These are phyloP conservation scores for Hypoxylon trugodes DNA, from an alignment of 495 filamentous ascomycete genomes.

Conservation along the genomic window DNA sequence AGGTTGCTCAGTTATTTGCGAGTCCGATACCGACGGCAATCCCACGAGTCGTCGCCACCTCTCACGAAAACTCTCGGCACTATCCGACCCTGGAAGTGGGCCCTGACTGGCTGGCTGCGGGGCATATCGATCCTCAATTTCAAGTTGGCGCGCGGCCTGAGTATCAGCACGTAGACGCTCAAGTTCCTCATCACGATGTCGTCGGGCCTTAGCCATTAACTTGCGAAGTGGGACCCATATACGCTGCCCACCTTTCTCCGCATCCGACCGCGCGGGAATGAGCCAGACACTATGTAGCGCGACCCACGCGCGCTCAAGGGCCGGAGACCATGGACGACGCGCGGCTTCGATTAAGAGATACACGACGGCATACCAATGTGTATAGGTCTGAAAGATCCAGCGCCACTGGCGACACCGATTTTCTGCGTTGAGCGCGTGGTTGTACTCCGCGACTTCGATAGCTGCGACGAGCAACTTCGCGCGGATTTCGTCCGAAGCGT, in stretches of 20 bases:
- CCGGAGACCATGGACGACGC: slow-evolving; percentile 58
- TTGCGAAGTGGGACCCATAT: slow-evolving; percentile 64
- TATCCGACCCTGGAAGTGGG: slow-evolving; percentile 36
- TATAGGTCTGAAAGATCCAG: slow-evolving; percentile 67
- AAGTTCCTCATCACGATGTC: slow-evolving; percentile 55
- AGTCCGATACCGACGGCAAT: not conserved
- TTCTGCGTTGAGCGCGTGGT: slow-evolving; percentile 60
- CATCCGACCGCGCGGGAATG: slow-evolving; percentile 45
- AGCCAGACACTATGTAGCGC: slow-evolving; percentile 60
- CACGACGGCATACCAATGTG: slow-evolving; percentile 68
- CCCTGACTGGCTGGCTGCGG: slow-evolving; percentile 48
- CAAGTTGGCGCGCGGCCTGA: slow-evolving; percentile 40
- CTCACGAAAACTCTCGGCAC: slow-evolving; percentile 45
- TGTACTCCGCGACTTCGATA: slow-evolving; percentile 66
- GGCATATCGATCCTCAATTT: slow-evolving; percentile 43
- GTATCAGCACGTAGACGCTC: slow-evolving; percentile 47
- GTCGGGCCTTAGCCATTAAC: slow-evolving; percentile 58
- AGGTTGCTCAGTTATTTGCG: not conserved
- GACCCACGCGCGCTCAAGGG: slow-evolving; percentile 64
- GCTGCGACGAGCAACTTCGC: slow-evolving; percentile 51
- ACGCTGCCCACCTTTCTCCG: slow-evolving; percentile 50
- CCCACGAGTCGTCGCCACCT: slow-evolving; percentile 51
- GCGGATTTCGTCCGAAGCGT: slow-evolving; percentile 48
- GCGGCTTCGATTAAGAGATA: slow-evolving; percentile 60
- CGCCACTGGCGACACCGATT: slow-evolving; percentile 61